phyloP scores from a whole-genome alignment of 768 basidiomycete species.

The Cystobasidium ongulense region DNA sequence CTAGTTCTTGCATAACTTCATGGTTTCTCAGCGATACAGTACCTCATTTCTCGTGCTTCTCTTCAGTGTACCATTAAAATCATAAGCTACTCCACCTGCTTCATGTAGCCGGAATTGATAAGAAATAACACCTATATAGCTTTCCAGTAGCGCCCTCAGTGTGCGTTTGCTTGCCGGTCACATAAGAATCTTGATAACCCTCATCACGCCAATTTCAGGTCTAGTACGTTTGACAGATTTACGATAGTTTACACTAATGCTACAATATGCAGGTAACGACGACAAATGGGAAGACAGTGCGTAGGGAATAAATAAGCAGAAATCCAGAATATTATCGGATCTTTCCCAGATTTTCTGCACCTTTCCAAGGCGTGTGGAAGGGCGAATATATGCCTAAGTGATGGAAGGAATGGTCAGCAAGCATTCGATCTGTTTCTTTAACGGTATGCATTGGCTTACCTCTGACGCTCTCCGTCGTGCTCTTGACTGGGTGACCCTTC shows the following conservation, averaged over 20 bases:
- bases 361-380: slow-evolving; percentile 4
- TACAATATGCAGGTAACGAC: not conserved
- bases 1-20: no score
- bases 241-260: not conserved
- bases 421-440: not conserved
- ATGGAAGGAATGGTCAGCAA: not conserved
- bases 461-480: slow-evolving; percentile 67
- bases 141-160: no score
- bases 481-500: slow-evolving; percentile 66
- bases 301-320: not conserved
- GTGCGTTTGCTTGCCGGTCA: no score
- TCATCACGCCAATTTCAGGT: no score
- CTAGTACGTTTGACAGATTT: not conserved
- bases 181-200: no score
- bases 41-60: no score
- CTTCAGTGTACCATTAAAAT: no score
- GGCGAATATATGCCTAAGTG: slow-evolving; percentile 22
- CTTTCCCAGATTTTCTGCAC: slow-evolving; percentile 16
- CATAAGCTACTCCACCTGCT: no score
- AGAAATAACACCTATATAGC: no score
- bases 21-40: no score
- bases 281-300: not conserved
- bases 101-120: no score
- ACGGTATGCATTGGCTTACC: slow-evolving; percentile 59
- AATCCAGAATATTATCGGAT: not conserved